phyloP scores from a whole-genome alignment of 768 basidiomycete species.

The Pulveroboletus sp. region DNA sequence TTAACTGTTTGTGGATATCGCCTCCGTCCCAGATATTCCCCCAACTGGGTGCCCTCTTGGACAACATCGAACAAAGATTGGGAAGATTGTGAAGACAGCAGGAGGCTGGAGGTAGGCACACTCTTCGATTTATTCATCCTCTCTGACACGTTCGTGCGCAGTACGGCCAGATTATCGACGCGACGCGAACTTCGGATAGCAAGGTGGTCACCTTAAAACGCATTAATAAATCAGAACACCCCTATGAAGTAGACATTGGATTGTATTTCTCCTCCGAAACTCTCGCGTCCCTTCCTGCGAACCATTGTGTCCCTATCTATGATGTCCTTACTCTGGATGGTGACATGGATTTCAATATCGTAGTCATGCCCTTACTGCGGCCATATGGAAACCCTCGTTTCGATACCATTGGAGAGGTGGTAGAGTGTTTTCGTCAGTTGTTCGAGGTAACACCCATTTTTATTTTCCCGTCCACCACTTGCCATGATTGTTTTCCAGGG shows the following conservation, averaged over 20 bases:
- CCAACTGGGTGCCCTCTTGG: conserved; percentile 35
- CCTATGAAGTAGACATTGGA: conserved; percentile 23
- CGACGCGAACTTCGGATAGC: conserved; percentile 28
- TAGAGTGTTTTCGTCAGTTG: conserved; percentile 32
- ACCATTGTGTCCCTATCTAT: conserved; percentile 26
- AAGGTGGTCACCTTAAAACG: conserved; percentile 29
- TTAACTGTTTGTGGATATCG: conserved; percentile 25
- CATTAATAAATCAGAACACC: conserved; percentile 4
- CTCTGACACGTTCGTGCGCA: too few relatives aligned
- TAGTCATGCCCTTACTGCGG: conserved; percentile 8
- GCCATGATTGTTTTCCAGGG: conserved; percentile 10
- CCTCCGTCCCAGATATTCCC: conserved; percentile 33
- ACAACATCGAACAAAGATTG: neutral
- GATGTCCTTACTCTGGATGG: conserved; percentile 14
- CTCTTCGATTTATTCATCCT: neutral
- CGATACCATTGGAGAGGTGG: conserved; percentile 31
- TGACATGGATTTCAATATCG: neutral
- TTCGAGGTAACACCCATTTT: conserved; percentile 22
- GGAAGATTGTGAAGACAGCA: conserved; percentile 15
- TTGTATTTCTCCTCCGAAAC: conserved; percentile 14
- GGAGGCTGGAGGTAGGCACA: conserved; percentile 7
- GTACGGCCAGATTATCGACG: conserved; percentile 21
- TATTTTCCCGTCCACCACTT: neutral
- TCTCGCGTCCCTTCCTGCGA: conserved; percentile 10
- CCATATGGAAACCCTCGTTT: conserved; percentile 14